phyloP scores from a whole-genome alignment of 306 rosid genomes.

The Gastrolobium bilobum region DNA sequence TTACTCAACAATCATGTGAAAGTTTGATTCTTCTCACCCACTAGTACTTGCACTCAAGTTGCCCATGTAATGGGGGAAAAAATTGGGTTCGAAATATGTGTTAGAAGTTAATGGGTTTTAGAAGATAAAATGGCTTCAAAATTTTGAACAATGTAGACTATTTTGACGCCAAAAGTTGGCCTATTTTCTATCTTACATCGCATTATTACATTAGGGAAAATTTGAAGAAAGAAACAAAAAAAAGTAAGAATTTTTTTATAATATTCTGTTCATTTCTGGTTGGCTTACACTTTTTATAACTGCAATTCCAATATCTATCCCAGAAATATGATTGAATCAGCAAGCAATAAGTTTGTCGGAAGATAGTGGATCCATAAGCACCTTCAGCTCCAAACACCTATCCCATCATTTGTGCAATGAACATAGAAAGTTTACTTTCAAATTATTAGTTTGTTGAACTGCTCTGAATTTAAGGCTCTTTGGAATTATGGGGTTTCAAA shows the following conservation, averaged over 20 bases:
- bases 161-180: slow-evolving; percentile 39
- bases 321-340: slow-evolving; percentile 17
- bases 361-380: slow-evolving; percentile 7
- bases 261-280: neutral
- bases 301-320: slow-evolving; percentile 32
- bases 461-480: no score
- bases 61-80: neutral
- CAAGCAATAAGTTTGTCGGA: neutral
- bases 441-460: neutral
- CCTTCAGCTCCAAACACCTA: slow-evolving; percentile 1
- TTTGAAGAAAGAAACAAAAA: neutral
- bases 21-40: slow-evolving; percentile 49
- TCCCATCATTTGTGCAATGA: slow-evolving; percentile 1
- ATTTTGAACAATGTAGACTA: slow-evolving; percentile 42
- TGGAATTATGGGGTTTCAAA: neutral
- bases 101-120: slow-evolving; percentile 12
- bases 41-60: slow-evolving; percentile 39
- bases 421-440: neutral
- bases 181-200: slow-evolving; percentile 1
- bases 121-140: slow-evolving; percentile 29
- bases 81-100: neutral
- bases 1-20: slow-evolving; percentile 56
- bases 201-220: slow-evolving; percentile 4
- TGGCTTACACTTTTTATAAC: neutral
- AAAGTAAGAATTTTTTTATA: neutral